Evolutionary conservation across 768 basidiomycete species (phyloP).

Genomic region (Mycena vitilis): DNA sequence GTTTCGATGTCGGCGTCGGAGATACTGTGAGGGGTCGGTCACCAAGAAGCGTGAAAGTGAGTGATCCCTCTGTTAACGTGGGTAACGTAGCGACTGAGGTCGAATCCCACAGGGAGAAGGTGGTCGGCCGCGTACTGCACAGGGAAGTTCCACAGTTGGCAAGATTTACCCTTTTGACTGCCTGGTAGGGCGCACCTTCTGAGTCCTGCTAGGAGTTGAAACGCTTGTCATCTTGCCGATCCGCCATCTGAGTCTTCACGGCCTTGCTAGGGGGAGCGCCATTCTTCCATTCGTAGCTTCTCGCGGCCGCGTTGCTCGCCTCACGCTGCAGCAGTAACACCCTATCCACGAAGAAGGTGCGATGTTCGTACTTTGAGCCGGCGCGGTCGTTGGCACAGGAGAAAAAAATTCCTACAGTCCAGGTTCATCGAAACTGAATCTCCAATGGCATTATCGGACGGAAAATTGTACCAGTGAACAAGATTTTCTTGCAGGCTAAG

Average conservation of each 20-base stretch:
- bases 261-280: constrained; percentile 10
- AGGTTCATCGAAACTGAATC: background rate
- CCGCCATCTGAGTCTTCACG: background rate
- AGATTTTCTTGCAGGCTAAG: constrained; percentile 10
- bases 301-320: background rate
- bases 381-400: constrained; percentile 9
- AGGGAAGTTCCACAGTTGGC: background rate
- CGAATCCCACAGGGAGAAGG: constrained; percentile 4
- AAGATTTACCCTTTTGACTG: background rate
- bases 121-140: background rate
- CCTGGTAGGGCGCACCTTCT: background rate
- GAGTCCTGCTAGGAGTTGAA: constrained; percentile 2
- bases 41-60: constrained; percentile 12
- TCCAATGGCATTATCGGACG: background rate
- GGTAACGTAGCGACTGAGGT: constrained; percentile 8
- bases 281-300: too few relatives aligned
- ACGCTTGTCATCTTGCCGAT: background rate
- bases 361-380: constrained; percentile 15
- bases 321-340: background rate
- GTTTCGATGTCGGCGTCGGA: constrained; percentile 9
- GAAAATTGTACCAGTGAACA: background rate
- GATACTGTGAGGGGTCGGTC: background rate
- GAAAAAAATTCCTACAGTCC: constrained; percentile 9
- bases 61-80: constrained; percentile 16
- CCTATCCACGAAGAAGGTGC: constrained; percentile 13